These are phyloP conservation scores for Parascedosporium putredinis DNA, from an alignment of 2,329 filamentous ascomycete genomes.

Conservation along the genomic window DNA sequence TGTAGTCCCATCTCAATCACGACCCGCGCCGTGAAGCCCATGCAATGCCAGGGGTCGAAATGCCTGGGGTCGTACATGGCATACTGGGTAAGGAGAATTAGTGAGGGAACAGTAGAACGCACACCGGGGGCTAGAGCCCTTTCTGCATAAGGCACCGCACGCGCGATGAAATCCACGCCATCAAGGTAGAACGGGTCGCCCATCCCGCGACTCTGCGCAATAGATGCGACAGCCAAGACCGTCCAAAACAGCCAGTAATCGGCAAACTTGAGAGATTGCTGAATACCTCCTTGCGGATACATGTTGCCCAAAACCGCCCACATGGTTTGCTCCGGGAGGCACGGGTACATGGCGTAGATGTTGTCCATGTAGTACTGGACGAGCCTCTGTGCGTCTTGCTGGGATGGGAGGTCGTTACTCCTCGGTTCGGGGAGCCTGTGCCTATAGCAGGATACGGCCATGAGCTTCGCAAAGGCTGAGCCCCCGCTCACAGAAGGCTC, in stretches of 20 bases:
- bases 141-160: constrained; percentile 68
- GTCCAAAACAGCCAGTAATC: constrained; percentile 85
- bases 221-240: constrained; percentile 75
- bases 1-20: constrained; percentile 86
- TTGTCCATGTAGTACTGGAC: constrained; percentile 80
- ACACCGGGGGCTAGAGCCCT: constrained; percentile 78
- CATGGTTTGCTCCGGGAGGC: constrained; percentile 70
- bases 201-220: constrained; percentile 59
- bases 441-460: constrained; percentile 23
- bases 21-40: constrained; percentile 80
- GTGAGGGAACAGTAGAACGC: constrained; percentile 73
- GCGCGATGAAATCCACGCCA: constrained; percentile 45
- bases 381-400: constrained; percentile 56
- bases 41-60: constrained; percentile 89
- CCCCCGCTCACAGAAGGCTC: constrained; percentile 74
- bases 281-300: constrained; percentile 51
- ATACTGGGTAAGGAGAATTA: constrained; percentile 79
- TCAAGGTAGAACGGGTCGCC: constrained; percentile 52
- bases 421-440: constrained; percentile 2
- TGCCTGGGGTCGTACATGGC: constrained; percentile 81
- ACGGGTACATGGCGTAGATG: constrained; percentile 69
- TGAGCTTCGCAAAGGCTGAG: constrained; percentile 79
- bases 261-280: constrained; percentile 46
- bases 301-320: constrained; percentile 71
- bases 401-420: constrained; percentile 54